Conservation (phyloP, 257 asterid genomes). For the Ligustrum vulgare region DNA sequence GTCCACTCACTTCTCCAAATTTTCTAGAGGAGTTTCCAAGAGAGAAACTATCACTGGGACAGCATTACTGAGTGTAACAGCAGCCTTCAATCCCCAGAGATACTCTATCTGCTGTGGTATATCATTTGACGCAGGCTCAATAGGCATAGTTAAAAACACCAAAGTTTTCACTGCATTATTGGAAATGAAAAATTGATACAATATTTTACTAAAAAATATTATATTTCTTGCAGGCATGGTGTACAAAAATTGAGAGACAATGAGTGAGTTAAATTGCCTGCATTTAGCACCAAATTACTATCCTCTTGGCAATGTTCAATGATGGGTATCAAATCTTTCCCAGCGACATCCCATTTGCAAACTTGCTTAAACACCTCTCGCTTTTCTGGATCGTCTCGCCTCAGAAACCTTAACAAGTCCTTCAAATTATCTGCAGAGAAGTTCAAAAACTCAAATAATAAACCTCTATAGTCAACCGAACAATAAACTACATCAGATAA, state of each 20-base stretch:
- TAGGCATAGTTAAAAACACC: slow-evolving; percentile 93
- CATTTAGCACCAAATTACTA: slow-evolving; percentile 68
- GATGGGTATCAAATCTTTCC: slow-evolving; percentile 80
- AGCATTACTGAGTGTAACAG: slow-evolving; percentile 57
- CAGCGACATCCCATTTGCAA: slow-evolving; percentile 80
- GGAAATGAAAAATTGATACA: not conserved
- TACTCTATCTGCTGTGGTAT: slow-evolving; percentile 82
- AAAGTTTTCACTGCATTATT: slow-evolving; percentile 73
- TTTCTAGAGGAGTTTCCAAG: slow-evolving; percentile 77
- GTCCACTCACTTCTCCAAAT: slow-evolving; percentile 69
- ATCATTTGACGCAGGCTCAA: slow-evolving; percentile 75
- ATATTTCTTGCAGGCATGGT: not conserved
- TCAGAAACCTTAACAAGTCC: slow-evolving; percentile 82
- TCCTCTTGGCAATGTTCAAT: slow-evolving; percentile 70
- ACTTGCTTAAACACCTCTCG: slow-evolving; percentile 93
- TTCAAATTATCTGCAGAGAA: slow-evolving; percentile 68
- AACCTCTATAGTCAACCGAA: not conserved
- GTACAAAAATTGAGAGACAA: not conserved
- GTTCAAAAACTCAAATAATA: not conserved
- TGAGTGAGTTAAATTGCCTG: slow-evolving; percentile 45
- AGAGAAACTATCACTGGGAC: slow-evolving; percentile 78
- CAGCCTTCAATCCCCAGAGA: slow-evolving; percentile 82
- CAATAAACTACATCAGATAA: not conserved
- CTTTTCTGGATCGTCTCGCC: slow-evolving; percentile 90
- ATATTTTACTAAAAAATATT: not conserved